Evolutionary conservation across 2,329 filamentous ascomycete genomes (phyloP), one percentile per base, ranked within the genome.

Genomic region (Alternaria sp.): DNA sequence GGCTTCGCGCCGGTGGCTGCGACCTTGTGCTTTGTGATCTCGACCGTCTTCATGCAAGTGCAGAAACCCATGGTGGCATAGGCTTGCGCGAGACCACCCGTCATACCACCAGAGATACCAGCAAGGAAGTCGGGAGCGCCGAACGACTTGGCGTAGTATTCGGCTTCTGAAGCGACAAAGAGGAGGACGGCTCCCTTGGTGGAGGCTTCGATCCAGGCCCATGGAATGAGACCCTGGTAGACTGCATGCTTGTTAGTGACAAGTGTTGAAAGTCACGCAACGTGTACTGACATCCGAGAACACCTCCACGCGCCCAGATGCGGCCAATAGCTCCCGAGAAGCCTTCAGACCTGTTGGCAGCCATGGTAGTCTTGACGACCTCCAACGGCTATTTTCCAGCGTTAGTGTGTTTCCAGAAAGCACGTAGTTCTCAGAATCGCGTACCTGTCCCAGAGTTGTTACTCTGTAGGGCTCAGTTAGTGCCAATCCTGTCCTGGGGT

Each of bases 21-120:
- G 77, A 95, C 85, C 88, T 98, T 98, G 86, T 95, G 91, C 84
- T 97, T 96, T 78, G 95, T 99, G 83, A 99, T 99, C 83, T 99
- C 95, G 70, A 98, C 95, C 66, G 95, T 99, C 89, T 99, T 99
- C 95, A 99, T 99, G 88, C 95, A 99, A 64, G 95, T 99, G 84
- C 95, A 99, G 89, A 99, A 99, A 71, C 95, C 95, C 94, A 99
- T 99, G 80, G 95, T 99, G 69, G 95, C 95, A 81, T 99, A 99
- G 62, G 95, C 95, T 84, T 99, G 95, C 47, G 94, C 95, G 61
- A 99, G 89, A 86, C 95, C 95, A 79, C 95, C 95, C 22, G 89
- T 87, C 85, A 99, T 93, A 81, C 95, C 95, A 75, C 95, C 95
- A 32, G 86, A 79, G 83, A 99, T 98, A 78, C 95, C 95, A 70